Conservation (phyloP, 768 basidiomycete genomes). For the Ephemerocybe angulata region DNA sequence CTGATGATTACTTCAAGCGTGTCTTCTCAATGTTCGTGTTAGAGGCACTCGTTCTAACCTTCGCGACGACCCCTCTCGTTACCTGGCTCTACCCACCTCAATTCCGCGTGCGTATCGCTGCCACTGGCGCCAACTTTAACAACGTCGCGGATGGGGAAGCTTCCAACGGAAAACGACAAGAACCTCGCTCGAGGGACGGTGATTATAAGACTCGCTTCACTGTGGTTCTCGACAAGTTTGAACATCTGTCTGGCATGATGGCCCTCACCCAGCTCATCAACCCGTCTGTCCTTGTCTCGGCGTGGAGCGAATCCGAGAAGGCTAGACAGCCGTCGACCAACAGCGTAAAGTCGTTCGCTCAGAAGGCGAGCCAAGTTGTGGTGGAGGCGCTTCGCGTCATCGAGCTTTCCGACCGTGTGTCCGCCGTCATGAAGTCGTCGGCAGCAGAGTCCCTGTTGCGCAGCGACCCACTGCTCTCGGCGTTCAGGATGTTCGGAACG, state of each 20-base stretch:
- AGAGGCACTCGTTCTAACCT: conserved; percentile 77
- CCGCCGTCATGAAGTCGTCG: conserved; percentile 83
- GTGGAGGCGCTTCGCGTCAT: conserved; percentile 82
- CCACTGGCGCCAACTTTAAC: conserved; percentile 45
- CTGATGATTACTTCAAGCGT: conserved; percentile 26
- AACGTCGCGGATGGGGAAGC: conserved; percentile 40
- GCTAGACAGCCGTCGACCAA: neutral
- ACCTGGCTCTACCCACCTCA: conserved; percentile 63
- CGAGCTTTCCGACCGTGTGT: conserved; percentile 82
- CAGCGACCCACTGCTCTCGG: conserved; percentile 67
- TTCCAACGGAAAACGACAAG: conserved; percentile 10
- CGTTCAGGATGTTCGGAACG: conserved; percentile 75
- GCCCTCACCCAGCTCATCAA: conserved; percentile 81
- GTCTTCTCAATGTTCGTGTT: conserved; percentile 97
- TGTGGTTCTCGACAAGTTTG: conserved; percentile 85
- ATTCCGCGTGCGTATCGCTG: conserved; percentile 44
- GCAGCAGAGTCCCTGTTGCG: conserved; percentile 62
- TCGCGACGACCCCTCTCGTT: conserved; percentile 80
- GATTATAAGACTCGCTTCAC: conserved; percentile 62
- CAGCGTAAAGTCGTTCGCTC: conserved; percentile 8
- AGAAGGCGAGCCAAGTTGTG: conserved; percentile 26
- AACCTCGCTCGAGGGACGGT: conserved; percentile 12
- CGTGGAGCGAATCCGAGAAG: conserved; percentile 1
- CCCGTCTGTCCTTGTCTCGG: conserved; percentile 20
- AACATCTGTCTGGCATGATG: conserved; percentile 89